These are phyloP conservation scores for Candida sanyaensis DNA, from an alignment of 1,139 yeast genomes.

Conservation along the genomic window DNA sequence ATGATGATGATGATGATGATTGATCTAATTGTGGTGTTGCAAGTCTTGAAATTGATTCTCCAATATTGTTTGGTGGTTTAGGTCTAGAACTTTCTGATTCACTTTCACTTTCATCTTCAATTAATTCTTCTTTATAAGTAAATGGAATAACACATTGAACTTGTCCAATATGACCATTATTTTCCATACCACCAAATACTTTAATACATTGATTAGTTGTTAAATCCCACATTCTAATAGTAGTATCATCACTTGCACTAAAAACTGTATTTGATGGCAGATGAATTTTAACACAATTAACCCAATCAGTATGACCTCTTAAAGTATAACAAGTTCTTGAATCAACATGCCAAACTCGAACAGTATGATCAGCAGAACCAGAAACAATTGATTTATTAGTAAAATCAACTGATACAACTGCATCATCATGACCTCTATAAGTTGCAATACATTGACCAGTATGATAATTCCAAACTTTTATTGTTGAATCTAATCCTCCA, in stretches of 20 bases:
- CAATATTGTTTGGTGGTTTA: conserved; percentile 7
- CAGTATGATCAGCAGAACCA: conserved; percentile 90
- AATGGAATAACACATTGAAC: conserved; percentile 89
- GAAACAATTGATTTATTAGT: conserved; percentile 82
- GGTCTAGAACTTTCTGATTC: conserved; percentile 21
- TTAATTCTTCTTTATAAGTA: conserved; percentile 56
- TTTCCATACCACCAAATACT: conserved; percentile 73
- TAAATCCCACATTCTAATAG: conserved; percentile 94
- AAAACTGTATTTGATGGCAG: conserved; percentile 75
- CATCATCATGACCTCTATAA: conserved; percentile 87
- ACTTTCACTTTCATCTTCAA: conserved; percentile 38
- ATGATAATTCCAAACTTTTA: conserved; percentile 93
- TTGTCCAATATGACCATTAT: conserved; percentile 78
- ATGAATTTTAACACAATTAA: conserved; percentile 85
- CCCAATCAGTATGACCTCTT: conserved; percentile 93
- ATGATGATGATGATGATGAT: conserved; percentile 2
- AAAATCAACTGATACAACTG: conserved; percentile 80
- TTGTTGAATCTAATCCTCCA: conserved; percentile 88
- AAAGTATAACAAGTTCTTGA: conserved; percentile 88
- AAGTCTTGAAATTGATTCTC: neutral
- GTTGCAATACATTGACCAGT: conserved; percentile 95
- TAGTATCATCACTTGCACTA: conserved; percentile 89
- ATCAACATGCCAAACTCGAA: conserved; percentile 96
- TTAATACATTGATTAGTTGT: conserved; percentile 75
- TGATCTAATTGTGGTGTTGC: conserved; percentile 17